Percentiles rank a stretch among this genome's conserved stretches.
These are phyloP conservation scores for Butyriboletus appendiculatus DNA, from an alignment of 1,284 basidiomycete genomes.

Conservation along the genomic window DNA sequence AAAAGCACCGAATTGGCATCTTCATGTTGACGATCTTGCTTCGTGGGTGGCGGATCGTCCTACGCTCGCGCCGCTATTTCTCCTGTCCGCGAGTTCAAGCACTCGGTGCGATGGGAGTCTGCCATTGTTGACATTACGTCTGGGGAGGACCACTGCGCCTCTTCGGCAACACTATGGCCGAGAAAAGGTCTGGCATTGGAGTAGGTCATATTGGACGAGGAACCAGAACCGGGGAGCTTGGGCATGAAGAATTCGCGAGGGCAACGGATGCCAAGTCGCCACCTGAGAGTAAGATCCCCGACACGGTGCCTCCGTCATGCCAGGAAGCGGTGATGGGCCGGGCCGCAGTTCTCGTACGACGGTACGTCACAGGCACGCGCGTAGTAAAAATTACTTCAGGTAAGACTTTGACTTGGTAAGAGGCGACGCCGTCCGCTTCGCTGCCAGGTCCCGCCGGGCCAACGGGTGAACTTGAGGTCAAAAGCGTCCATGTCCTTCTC, in stretches of 20 bases:
- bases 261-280: constrained; percentile 14
- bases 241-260: constrained; percentile 17
- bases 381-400: constrained; percentile 1
- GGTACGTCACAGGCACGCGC: constrained; percentile 11
- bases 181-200: not conserved
- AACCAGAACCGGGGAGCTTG: constrained; percentile 14
- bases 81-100: not conserved
- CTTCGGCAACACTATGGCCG: constrained; percentile 4
- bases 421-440: constrained; percentile 6
- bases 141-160: not conserved
- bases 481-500: constrained; percentile 9
- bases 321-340: constrained; percentile 14
- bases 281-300: constrained; percentile 15
- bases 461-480: constrained; percentile 5
- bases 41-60: constrained; percentile 21
- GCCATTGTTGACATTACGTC: not conserved
- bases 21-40: constrained; percentile 14
- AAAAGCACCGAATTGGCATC: not conserved
- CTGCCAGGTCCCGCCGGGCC: constrained; percentile 5
- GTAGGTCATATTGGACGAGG: not conserved
- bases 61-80: not conserved
- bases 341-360: constrained; percentile 12
- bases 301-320: constrained; percentile 9
- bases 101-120: not conserved
- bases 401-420: constrained; percentile 7